phyloP scores from a whole-genome alignment of 345 rosid species.

The Linum lewisii region DNA sequence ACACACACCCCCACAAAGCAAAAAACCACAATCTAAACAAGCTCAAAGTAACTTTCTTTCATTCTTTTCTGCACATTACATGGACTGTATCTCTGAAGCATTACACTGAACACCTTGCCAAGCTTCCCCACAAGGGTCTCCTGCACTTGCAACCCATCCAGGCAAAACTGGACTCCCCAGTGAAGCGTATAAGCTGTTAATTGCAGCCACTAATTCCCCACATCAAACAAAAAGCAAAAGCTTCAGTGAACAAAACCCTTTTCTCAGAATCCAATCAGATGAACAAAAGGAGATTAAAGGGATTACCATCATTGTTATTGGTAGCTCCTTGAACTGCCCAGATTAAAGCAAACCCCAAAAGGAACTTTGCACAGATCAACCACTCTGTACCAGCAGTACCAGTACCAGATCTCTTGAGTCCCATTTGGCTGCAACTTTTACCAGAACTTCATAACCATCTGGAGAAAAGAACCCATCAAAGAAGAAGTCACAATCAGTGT shows the following conservation, averaged over 20 bases:
- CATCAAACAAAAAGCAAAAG: background rate
- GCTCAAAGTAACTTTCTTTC: background rate
- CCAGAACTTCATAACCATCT: conserved; percentile 22
- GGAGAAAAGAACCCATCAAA: conserved; percentile 9
- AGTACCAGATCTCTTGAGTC: conserved; percentile 43
- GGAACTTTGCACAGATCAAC: conserved; percentile 33
- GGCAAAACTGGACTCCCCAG: conserved; percentile 72
- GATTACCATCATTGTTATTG: conserved; percentile 66
- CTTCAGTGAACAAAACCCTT: background rate
- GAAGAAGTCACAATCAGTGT: conserved; percentile 9
- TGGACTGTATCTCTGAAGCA: conserved; percentile 43
- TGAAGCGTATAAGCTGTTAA: conserved; percentile 57
- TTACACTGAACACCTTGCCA: conserved; percentile 92
- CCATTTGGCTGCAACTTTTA: conserved; percentile 28
- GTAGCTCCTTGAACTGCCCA: conserved; percentile 44
- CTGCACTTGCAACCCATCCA: conserved; percentile 83
- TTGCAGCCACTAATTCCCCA: conserved; percentile 59
- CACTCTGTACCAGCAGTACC: conserved; percentile 17
- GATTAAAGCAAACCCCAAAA: conserved; percentile 48
- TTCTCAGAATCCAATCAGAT: no score
- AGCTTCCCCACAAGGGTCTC: conserved; percentile 88
- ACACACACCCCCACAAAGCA: background rate
- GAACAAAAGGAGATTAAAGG: no score
- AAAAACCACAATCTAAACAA: background rate
- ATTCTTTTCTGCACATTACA: conserved; percentile 23